These are phyloP conservation scores for Leccinum variicolor DNA, from an alignment of 768 basidiomycete genomes.

Conservation along the genomic window DNA sequence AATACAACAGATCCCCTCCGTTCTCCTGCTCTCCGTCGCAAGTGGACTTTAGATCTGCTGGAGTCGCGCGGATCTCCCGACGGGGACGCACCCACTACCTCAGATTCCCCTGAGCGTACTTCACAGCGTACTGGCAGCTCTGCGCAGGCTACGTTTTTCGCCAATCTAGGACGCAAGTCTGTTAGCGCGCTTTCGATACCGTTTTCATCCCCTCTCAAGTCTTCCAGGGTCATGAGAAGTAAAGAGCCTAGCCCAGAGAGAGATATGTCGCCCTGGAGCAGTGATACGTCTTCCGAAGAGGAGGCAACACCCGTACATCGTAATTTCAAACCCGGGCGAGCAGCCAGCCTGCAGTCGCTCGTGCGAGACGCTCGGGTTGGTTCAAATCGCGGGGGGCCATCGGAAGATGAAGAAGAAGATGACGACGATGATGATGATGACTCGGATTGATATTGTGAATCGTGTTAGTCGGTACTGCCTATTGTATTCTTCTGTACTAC, in stretches of 20 bases:
- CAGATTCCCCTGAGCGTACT: not conserved
- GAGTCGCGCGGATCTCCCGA: slow-evolving; percentile 26
- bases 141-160: slow-evolving; percentile 36
- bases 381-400: slow-evolving; percentile 17
- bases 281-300: slow-evolving; percentile 57
- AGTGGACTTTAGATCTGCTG: slow-evolving; percentile 46
- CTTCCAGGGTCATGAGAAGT: slow-evolving; percentile 18
- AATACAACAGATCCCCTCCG: slow-evolving; percentile 36
- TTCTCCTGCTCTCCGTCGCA: slow-evolving; percentile 42
- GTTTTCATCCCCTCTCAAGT: slow-evolving; percentile 28
- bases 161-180: slow-evolving; percentile 43
- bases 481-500: not conserved
- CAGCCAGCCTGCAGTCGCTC: slow-evolving; percentile 8
- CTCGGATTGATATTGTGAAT: slow-evolving; percentile 12
- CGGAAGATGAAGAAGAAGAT: slow-evolving; percentile 11
- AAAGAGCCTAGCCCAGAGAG: slow-evolving; percentile 28
- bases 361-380: slow-evolving; percentile 9
- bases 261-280: slow-evolving; percentile 49
- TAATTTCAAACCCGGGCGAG: slow-evolving; percentile 8
- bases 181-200: slow-evolving; percentile 40
- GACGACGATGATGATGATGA: slow-evolving; percentile 5
- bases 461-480: not conserved
- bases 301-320: slow-evolving; percentile 22
- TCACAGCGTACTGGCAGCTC: slow-evolving; percentile 10
- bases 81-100: slow-evolving; percentile 11